phyloP scores from a whole-genome alignment of 2,329 filamentous ascomycete genomes.

The Ophiocordyceps sinensis region DNA sequence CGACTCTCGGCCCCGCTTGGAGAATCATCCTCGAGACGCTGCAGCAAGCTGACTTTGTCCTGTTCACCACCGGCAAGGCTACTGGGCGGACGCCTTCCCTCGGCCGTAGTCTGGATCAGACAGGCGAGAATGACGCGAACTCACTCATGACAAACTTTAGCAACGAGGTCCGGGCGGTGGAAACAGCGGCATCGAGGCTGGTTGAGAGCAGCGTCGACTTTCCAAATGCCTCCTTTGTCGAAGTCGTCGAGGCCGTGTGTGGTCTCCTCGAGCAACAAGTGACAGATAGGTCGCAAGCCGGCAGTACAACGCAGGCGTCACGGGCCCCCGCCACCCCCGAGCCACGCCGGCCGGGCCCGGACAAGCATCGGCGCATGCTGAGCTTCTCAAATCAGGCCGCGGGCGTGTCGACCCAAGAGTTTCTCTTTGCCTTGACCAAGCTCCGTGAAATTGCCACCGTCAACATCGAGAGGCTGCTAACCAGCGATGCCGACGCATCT shows the following conservation, averaged over 20 bases:
- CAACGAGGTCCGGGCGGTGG: slow-evolving; percentile 73
- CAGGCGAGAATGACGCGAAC: slow-evolving; percentile 31
- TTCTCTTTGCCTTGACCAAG: slow-evolving; percentile 57
- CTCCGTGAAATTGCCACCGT: slow-evolving; percentile 57
- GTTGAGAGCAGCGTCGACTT: slow-evolving; percentile 90
- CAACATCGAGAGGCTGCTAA: slow-evolving; percentile 61
- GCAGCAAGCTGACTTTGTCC: slow-evolving; percentile 81
- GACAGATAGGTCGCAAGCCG: slow-evolving; percentile 8
- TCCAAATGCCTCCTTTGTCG: slow-evolving; percentile 65
- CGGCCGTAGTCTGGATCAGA: slow-evolving; percentile 29
- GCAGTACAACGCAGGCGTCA: slow-evolving; percentile 5
- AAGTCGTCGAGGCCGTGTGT: slow-evolving; percentile 64
- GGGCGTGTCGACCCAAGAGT: slow-evolving; percentile 42
- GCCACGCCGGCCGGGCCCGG: slow-evolving; percentile 20
- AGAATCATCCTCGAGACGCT: slow-evolving; percentile 82
- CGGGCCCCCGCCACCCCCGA: slow-evolving; percentile 7
- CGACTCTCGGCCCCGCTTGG: slow-evolving; percentile 75
- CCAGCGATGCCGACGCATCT: slow-evolving; percentile 48
- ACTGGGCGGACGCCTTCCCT: slow-evolving; percentile 36
- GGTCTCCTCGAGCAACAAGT: slow-evolving; percentile 42
- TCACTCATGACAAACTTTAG: slow-evolving; percentile 52
- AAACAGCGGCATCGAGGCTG: slow-evolving; percentile 71
- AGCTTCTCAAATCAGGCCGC: slow-evolving; percentile 31
- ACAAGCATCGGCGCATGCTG: slow-evolving; percentile 29
- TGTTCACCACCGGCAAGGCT: slow-evolving; percentile 48